A percentile compares a stretch with the other conserved stretches of the same genome.
Conservation (phyloP, 352 stramenopile genomes). For the Phytophthora ohioensis region DNA sequence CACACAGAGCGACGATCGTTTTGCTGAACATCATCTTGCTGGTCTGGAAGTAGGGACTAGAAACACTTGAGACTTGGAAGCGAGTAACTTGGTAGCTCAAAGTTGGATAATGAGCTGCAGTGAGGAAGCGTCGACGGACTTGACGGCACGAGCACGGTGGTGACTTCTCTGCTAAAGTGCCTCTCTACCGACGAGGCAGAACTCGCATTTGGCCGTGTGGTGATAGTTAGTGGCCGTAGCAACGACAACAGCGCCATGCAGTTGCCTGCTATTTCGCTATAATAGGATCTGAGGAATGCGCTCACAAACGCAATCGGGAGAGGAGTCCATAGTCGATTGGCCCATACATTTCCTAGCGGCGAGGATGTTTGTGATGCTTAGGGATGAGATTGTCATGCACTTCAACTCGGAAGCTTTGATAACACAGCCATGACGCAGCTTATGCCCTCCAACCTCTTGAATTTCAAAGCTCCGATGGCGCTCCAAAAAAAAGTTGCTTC, state of each 20-base stretch:
- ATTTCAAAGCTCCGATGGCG: no score
- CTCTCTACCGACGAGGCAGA: background rate
- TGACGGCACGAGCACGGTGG: background rate
- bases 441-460: no score
- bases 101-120: conserved; percentile 4
- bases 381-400: no score
- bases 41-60: no score
- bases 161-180: background rate
- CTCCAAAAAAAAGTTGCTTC: no score
- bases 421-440: no score
- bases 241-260: background rate
- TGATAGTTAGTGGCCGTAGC: background rate
- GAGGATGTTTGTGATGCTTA: no score
- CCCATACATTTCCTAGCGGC: no score
- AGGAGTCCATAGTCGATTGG: no score
- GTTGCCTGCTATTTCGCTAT: background rate
- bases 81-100: background rate
- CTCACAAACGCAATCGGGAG: no score
- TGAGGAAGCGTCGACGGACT: background rate
- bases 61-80: background rate
- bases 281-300: background rate
- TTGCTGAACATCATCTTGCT: no score
- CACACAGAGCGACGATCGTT: conserved; percentile 5
- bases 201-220: background rate
- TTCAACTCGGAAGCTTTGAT: no score